Base-by-base conservation (phyloP, 148 eudicot species). In the Rhododendron vialii region DNA sequence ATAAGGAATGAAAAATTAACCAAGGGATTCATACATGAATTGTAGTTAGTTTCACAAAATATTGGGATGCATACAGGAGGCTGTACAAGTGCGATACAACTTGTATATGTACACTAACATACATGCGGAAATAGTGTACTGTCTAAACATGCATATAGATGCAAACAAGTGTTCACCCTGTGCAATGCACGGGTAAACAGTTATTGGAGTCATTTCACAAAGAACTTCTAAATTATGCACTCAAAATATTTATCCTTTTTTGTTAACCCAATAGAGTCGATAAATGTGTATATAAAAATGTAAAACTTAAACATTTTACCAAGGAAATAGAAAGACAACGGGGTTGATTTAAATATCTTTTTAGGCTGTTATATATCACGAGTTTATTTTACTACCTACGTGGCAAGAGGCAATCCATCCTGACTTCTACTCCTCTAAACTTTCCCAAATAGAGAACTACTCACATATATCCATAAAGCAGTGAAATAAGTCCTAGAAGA, bases 1-100 rank as follows among this genome's bases (percentile, higher is more conserved):
- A 83, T 75, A 80, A 18, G 50, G 83, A 9, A 83, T 77, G 73
- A 82, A 20, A 67, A 85, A 83, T 61, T 79, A 81, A 43, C 55
- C 26, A 47, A 55, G 69, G 74, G 86, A 12, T 47, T 36, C 47
- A 36, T 36, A 2, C 36, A 38, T 78, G 59, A 4, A 41, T 17
- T 59, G 18, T 4, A 48, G 63, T 38, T 12, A 47, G 79, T 48
- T 10, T 78, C 20, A 50, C 45, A 50, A 48, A 71, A 50, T 26
- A 59, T 30, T 69, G 33, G 45, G 33, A 73, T 36, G 48, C 22
- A 83, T 8, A 83, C 33, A 45, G 7, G 1, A 22, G 18, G 82
- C 2, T 80, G n/a, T 38, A 36, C 80, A 35, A 20, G 57, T n/a
- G 50, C 5, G 36, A 28, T 47, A 47, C n/a, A 45, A 18, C 17